Percentiles rank a stretch among this genome's conserved stretches.
phyloP scores from a whole-genome alignment of 257 asterid species.

The Fraxinus excelsior region DNA sequence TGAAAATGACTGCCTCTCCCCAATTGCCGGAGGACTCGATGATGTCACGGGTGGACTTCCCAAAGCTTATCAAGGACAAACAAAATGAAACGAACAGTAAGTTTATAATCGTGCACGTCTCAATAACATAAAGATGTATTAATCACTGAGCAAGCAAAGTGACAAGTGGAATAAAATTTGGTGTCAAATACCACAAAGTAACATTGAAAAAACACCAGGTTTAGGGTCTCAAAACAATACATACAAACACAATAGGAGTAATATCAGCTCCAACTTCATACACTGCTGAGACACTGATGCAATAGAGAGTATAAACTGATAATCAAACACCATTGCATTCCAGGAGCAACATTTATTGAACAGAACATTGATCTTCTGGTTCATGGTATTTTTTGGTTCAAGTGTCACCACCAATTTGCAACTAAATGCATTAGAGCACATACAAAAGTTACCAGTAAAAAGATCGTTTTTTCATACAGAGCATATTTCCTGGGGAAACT shows the following conservation, averaged over 20 bases:
- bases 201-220: background rate
- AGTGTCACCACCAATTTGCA: background rate
- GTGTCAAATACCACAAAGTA: background rate
- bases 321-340: background rate
- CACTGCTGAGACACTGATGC: background rate
- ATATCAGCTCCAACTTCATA: background rate
- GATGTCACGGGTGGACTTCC: conserved; percentile 61
- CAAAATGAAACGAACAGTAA: conserved; percentile 20
- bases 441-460: background rate
- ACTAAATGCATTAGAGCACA: background rate
- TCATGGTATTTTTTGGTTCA: background rate
- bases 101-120: background rate
- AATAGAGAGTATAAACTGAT: background rate
- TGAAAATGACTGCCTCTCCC: conserved; percentile 66
- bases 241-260: background rate
- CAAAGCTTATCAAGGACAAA: conserved; percentile 55
- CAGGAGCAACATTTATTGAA: background rate
- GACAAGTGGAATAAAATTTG: background rate
- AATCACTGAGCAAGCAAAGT: conserved; percentile 4
- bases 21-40: conserved; percentile 55
- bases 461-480: background rate
- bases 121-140: background rate
- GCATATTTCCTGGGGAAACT: background rate
- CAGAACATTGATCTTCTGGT: background rate
- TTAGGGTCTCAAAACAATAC: background rate